These are phyloP conservation scores for Apiotrichum laibachii DNA, from an alignment of 1,284 basidiomycete genomes.

Conservation along the genomic window DNA sequence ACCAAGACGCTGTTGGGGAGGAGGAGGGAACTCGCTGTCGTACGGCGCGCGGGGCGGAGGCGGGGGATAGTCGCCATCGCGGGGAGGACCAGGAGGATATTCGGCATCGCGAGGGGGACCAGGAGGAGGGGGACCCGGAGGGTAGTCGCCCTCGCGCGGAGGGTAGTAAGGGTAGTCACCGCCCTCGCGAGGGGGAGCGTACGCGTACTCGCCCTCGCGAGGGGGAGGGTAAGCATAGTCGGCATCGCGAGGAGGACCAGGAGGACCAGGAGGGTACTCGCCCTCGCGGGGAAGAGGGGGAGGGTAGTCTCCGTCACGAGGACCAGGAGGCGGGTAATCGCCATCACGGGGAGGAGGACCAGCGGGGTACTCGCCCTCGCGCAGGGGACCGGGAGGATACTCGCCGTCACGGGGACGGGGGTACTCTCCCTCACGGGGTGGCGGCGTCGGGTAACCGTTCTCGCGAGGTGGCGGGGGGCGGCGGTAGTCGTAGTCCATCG, in stretches of 20 bases:
- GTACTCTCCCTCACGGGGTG: conserved; percentile 3
- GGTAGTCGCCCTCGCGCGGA: not conserved
- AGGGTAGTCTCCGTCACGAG: conserved; percentile 1
- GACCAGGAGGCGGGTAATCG: conserved; percentile 1
- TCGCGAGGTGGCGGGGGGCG: not conserved
- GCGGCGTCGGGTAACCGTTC: conserved; percentile 4
- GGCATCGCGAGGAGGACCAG: not conserved
- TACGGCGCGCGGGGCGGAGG: not conserved
- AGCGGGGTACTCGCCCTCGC: not conserved
- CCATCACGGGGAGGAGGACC: not conserved
- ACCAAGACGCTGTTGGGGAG: conserved; percentile 11
- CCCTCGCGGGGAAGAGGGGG: not conserved
- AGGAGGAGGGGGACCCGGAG: not conserved
- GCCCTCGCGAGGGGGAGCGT: not conserved
- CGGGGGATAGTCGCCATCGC: not conserved
- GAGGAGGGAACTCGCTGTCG: not conserved
- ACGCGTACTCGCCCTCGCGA: not conserved
- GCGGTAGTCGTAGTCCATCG: conserved; percentile 1
- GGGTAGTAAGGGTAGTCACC: not conserved
- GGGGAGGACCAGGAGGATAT: not conserved
- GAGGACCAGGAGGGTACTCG: not conserved
- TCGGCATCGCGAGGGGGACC: not conserved
- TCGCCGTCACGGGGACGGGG: conserved; percentile 1
- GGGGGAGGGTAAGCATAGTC: not conserved
- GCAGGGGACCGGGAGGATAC: conserved; percentile 4